These are phyloP conservation scores for Penicillium coffeae DNA, from an alignment of 495 filamentous ascomycete genomes.

Conservation along the genomic window DNA sequence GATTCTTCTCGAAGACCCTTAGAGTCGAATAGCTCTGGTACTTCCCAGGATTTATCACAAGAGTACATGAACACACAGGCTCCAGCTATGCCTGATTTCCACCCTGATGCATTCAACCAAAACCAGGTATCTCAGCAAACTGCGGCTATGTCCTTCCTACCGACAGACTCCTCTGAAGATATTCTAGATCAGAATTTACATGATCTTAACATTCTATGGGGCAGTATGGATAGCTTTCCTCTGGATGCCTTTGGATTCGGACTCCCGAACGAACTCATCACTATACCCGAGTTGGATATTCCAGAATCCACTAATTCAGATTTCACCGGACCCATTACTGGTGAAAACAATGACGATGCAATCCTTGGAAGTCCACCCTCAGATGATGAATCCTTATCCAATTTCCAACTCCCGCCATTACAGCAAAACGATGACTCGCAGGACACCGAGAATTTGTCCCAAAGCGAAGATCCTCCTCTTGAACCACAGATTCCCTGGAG, in stretches of 20 bases:
- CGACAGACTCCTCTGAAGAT: neutral
- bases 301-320: neutral
- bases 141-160: neutral
- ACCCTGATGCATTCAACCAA: neutral
- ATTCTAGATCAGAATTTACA: slow-evolving; percentile 1
- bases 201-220: slow-evolving; percentile 5
- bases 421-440: neutral
- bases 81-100: neutral
- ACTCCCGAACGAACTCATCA: slow-evolving; percentile 1
- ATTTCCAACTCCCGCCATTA: slow-evolving; percentile 2
- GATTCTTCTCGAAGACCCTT: neutral
- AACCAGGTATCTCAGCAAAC: neutral
- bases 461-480: neutral
- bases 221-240: slow-evolving; percentile 1
- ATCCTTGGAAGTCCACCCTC: neutral
- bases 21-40: neutral
- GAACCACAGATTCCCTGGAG: neutral
- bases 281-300: neutral
- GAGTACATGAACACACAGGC: neutral
- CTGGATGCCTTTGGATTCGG: neutral
- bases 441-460: neutral
- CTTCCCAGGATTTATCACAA: neutral
- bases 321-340: neutral
- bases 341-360: neutral
- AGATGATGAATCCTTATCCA: slow-evolving; percentile 2